A percentile compares a stretch with the other conserved stretches of the same genome.
phyloP scores from a whole-genome alignment of 352 stramenopile genomes.

The Aphanomyces euteiches region DNA sequence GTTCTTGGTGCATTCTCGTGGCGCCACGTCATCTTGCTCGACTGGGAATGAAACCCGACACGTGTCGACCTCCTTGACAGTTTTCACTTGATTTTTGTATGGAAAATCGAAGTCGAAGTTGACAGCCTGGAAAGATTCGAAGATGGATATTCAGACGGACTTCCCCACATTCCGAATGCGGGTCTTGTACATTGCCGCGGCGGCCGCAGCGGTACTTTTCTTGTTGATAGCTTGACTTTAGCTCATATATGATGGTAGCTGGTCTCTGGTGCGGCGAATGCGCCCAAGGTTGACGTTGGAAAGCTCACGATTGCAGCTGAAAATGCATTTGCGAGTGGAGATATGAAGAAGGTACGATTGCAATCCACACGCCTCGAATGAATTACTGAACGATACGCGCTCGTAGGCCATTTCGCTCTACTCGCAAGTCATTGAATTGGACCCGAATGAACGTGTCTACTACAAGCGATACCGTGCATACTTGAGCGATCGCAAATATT shows the following conservation, averaged over 20 bases:
- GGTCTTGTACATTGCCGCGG: slow-evolving; percentile 18
- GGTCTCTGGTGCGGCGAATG: not conserved
- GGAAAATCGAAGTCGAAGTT: slow-evolving; percentile 23
- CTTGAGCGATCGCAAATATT: slow-evolving; percentile 77
- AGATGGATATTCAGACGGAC: not conserved
- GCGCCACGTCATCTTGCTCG: slow-evolving; percentile 2
- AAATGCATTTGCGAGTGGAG: slow-evolving; percentile 70
- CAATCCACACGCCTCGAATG: not conserved
- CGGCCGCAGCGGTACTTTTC: slow-evolving; percentile 7
- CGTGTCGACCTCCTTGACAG: not conserved
- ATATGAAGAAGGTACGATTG: slow-evolving; percentile 62
- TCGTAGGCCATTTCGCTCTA: slow-evolving; percentile 64
- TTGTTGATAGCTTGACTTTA: not conserved
- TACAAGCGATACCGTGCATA: slow-evolving; percentile 84
- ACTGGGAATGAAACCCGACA: not conserved
- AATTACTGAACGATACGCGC: not conserved
- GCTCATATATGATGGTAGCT: not conserved
- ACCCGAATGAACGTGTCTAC: slow-evolving; percentile 77
- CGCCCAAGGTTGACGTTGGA: slow-evolving; percentile 14
- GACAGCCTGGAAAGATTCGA: slow-evolving; percentile 18
- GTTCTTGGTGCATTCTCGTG: too few relatives aligned
- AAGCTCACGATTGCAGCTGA: slow-evolving; percentile 71
- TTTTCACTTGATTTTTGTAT: slow-evolving; percentile 12
- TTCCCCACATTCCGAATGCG: slow-evolving; percentile 12
- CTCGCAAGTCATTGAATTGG: slow-evolving; percentile 75